phyloP scores from a whole-genome alignment of 805 yeast genomes.

The Candida pseudoglaebosa region DNA sequence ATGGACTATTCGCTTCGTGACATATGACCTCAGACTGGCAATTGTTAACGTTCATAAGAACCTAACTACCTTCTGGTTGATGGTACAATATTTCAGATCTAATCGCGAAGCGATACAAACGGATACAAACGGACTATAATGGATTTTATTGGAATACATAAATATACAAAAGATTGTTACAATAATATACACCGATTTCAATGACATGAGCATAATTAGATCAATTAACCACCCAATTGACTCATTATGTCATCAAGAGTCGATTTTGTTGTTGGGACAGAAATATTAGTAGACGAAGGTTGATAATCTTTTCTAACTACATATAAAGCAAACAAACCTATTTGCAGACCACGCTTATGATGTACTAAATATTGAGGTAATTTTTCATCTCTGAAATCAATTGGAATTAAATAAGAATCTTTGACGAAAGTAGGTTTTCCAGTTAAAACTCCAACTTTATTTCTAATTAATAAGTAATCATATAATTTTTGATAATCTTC shows the following conservation, averaged over 20 bases:
- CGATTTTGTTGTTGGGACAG: background rate
- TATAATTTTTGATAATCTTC: constrained; percentile 27
- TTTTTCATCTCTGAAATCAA: constrained; percentile 22
- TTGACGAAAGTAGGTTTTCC: constrained; percentile 48
- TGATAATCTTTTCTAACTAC: constrained; percentile 35
- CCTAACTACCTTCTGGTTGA: too few species aligned
- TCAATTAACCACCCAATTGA: constrained; percentile 7
- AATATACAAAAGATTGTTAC: background rate
- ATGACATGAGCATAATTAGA: background rate
- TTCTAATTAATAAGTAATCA: constrained; percentile 43
- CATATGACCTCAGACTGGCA: background rate
- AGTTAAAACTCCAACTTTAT: constrained; percentile 59
- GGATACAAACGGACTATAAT: too few species aligned
- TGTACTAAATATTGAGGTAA: constrained; percentile 20
- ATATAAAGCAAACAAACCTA: constrained; percentile 31
- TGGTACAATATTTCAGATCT: too few species aligned
- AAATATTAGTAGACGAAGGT: constrained; percentile 19
- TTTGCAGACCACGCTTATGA: constrained; percentile 11
- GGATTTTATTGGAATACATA: too few species aligned
- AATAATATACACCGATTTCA: background rate
- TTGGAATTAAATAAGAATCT: constrained; percentile 58
- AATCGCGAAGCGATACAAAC: too few species aligned
- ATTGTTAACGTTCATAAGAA: background rate
- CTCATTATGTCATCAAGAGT: constrained; percentile 12
- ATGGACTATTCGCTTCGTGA: background rate